Base-by-base conservation (phyloP, 148 eudicot genomes). In the Camellia granthamiana region DNA sequence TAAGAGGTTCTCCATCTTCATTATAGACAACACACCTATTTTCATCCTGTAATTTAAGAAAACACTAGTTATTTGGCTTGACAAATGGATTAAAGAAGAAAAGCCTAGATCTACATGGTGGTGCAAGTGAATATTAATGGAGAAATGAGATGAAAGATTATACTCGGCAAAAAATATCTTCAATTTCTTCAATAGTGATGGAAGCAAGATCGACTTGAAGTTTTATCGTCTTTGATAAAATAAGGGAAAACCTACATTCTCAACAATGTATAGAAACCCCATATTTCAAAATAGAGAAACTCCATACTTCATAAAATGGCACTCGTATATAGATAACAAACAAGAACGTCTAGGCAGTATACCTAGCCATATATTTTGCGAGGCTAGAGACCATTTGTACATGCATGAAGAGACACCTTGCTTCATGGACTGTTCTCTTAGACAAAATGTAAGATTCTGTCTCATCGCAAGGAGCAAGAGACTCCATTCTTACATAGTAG, bases 241-340 rank as follows among this genome's bases (percentile, higher is more conserved):
- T 87, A 12, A 95, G 88, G n/a, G 97, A 93, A 80, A 92, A 89
- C 84, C 99, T 93, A 88, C 77, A 82, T 23, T 66, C 18, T 42
- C 30, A 38, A 74, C 67, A 41, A 74, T 46, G 21, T 14, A 63
- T 59, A 72, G 43, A 46, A 76, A n/a, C 60, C 21, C 51, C 58
- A 16, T 47, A 68, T 19, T 67, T n/a, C 60, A 64, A 51, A 70
- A 21, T 61, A 44, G 16, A 7, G 69, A 70, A 76, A 46, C 63
- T 59, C 21, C 42, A 74, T 49, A 49, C 52, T 49, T 49, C 7
- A 52, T 13, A 11, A 11, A 59, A 11, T 46, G 64, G 14, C 70
- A 49, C 52, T 49, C 6, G 0, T 49, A 49, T 49, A 49, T 49
- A 5, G 52, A 49, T 49, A 30, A 30, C 38, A 7, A 30, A 30